phyloP scores from a whole-genome alignment of 345 rosid species.

The Arabidopsis arenosa region DNA sequence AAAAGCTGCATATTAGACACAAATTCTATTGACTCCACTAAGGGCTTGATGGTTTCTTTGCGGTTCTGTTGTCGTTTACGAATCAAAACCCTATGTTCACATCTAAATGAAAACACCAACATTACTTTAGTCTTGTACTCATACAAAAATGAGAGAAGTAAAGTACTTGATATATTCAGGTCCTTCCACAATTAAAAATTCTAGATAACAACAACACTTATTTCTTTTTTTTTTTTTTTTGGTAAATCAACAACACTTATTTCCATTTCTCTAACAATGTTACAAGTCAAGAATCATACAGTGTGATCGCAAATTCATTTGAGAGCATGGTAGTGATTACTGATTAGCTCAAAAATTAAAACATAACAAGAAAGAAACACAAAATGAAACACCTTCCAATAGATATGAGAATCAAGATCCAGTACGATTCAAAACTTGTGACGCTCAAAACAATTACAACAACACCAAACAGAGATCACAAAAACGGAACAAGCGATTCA shows the following conservation, averaged over 20 bases:
- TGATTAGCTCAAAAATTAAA: neutral
- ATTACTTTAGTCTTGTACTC: neutral
- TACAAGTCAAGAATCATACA: neutral
- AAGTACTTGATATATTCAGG: neutral
- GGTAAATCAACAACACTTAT: neutral
- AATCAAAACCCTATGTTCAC: neutral
- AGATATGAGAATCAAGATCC: constrained; percentile 24
- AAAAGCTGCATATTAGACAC: constrained; percentile 3
- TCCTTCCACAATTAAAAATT: neutral
- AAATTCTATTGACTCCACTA: neutral
- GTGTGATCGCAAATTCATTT: constrained; percentile 7
- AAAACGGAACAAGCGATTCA: constrained; percentile 19
- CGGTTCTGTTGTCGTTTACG: constrained; percentile 3
- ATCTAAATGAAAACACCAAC: neutral
- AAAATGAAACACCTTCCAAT: neutral
- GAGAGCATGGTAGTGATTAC: neutral
- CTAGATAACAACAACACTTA: neutral
- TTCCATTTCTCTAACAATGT: constrained; percentile 1
- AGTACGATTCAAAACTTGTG: constrained; percentile 23
- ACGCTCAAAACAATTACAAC: constrained; percentile 23
- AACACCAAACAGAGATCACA: constrained; percentile 12
- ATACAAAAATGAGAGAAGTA: neutral
- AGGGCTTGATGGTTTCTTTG: neutral
- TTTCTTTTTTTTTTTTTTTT: no score
- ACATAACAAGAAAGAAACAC: neutral